phyloP scores from a whole-genome alignment of 768 basidiomycete species.

The Polyporus arcularius region DNA sequence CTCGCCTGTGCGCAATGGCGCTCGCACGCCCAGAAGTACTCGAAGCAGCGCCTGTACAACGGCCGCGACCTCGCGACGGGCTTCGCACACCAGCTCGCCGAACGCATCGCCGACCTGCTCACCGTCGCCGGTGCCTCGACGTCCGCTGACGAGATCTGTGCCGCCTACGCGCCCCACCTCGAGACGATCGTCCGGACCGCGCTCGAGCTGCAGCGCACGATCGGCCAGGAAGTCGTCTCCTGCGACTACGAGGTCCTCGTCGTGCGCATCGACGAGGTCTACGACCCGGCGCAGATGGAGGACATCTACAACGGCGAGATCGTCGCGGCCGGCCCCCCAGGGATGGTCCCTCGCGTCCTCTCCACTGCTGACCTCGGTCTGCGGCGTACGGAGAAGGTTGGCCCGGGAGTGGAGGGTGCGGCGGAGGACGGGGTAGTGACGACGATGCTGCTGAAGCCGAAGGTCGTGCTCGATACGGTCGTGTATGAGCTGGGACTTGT shows the following conservation, averaged over 20 bases:
- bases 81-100: slow-evolving; percentile 22
- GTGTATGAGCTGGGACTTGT: slow-evolving; percentile 23
- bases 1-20: slow-evolving; percentile 20
- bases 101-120: slow-evolving; percentile 21
- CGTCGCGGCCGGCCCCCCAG: slow-evolving; percentile 8
- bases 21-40: slow-evolving; percentile 20
- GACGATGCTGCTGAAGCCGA: slow-evolving; percentile 39
- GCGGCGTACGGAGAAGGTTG: slow-evolving; percentile 32
- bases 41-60: slow-evolving; percentile 21
- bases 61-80: slow-evolving; percentile 22
- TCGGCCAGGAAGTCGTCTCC: slow-evolving; percentile 18
- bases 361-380: slow-evolving; percentile 42
- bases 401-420: slow-evolving; percentile 3
- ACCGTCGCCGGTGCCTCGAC: slow-evolving; percentile 10
- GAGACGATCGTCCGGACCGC: slow-evolving; percentile 13
- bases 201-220: slow-evolving; percentile 17
- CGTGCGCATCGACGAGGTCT: slow-evolving; percentile 12
- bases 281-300: slow-evolving; percentile 14
- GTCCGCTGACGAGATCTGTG: slow-evolving; percentile 1
- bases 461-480: slow-evolving; percentile 37
- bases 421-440: slow-evolving; percentile 27
- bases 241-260: slow-evolving; percentile 18
- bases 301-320: slow-evolving; percentile 21
- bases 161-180: slow-evolving; percentile 10
- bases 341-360: slow-evolving; percentile 28